These are phyloP conservation scores for Gentiana straminea DNA, from an alignment of 257 asterid genomes.

Conservation along the genomic window DNA sequence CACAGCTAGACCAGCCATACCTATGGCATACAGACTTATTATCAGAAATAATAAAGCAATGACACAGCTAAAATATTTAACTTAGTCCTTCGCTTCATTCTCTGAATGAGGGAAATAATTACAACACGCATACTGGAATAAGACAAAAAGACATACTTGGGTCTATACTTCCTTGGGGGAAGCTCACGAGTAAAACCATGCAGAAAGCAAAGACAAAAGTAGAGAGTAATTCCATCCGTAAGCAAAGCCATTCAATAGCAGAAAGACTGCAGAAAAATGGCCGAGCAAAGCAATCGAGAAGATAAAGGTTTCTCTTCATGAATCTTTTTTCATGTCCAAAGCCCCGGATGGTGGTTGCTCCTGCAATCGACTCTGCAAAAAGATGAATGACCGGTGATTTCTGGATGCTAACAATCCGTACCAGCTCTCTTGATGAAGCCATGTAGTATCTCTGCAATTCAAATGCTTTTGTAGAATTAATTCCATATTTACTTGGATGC, in stretches of 20 bases:
- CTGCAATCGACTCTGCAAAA: conserved; percentile 92
- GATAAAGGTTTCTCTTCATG: conserved; percentile 95
- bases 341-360: conserved; percentile 97
- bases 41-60: conserved; percentile 3
- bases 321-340: conserved; percentile 98
- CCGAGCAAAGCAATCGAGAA: conserved; percentile 96
- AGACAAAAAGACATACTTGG: conserved; percentile 58
- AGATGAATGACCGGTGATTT: conserved; percentile 95
- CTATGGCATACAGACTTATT: conserved; percentile 19
- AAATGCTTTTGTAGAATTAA: neutral
- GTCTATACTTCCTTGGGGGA: conserved; percentile 84
- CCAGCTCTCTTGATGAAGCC: conserved; percentile 98
- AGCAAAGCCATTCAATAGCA: conserved; percentile 98
- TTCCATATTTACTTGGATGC: too few relatives aligned
- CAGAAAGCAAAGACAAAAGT: conserved; percentile 95
- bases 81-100: too few relatives aligned
- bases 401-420: conserved; percentile 97
- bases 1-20: conserved; percentile 99
- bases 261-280: conserved; percentile 97
- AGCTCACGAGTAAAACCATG: conserved; percentile 94
- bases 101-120: too few relatives aligned
- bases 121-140: neutral
- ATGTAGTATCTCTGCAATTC: conserved; percentile 88
- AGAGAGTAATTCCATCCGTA: conserved; percentile 96
- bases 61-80: neutral